Conservation (phyloP, 257 asterid genomes). For the Solanum megistacrolobum region DNA sequence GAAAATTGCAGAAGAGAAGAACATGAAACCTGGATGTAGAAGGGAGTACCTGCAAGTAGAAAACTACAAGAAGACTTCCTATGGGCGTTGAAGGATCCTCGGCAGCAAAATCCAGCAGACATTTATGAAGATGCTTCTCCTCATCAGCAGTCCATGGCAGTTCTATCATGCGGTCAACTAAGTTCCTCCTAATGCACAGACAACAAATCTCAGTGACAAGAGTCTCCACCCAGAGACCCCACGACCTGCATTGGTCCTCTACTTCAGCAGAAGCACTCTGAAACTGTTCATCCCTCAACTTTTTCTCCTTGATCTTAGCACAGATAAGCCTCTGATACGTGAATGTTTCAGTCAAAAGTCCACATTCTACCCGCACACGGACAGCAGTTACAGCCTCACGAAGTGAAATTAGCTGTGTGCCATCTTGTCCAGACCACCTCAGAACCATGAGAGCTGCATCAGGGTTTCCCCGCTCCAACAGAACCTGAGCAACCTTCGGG, state of each 20-base stretch:
- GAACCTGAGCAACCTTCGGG: conserved; percentile 69
- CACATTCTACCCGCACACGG: conserved; percentile 85
- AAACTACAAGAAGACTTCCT: conserved; percentile 96
- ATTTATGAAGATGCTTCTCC: conserved; percentile 80
- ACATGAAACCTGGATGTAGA: background rate
- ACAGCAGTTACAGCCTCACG: conserved; percentile 81
- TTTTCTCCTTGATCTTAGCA: conserved; percentile 55
- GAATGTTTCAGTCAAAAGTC: conserved; percentile 89
- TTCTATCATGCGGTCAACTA: conserved; percentile 83
- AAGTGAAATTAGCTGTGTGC: conserved; percentile 47
- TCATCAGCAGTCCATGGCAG: conserved; percentile 90
- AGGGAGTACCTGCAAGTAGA: conserved; percentile 71
- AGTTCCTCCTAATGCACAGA: conserved; percentile 70
- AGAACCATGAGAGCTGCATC: conserved; percentile 90
- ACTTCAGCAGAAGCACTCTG: conserved; percentile 23
- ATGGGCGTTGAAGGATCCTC: conserved; percentile 54
- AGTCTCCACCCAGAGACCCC: conserved; percentile 66
- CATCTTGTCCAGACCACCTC: conserved; percentile 88
- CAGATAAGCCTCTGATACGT: conserved; percentile 78
- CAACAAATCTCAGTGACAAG: conserved; percentile 79
- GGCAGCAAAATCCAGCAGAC: conserved; percentile 55
- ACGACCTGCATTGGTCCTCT: conserved; percentile 32
- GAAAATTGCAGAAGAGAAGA: background rate
- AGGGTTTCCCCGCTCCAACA: conserved; percentile 84
- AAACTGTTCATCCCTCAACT: conserved; percentile 20